Percentiles rank a stretch among this genome's conserved stretches.
phyloP scores from a whole-genome alignment of 345 rosid species.

The Citrus glauca region DNA sequence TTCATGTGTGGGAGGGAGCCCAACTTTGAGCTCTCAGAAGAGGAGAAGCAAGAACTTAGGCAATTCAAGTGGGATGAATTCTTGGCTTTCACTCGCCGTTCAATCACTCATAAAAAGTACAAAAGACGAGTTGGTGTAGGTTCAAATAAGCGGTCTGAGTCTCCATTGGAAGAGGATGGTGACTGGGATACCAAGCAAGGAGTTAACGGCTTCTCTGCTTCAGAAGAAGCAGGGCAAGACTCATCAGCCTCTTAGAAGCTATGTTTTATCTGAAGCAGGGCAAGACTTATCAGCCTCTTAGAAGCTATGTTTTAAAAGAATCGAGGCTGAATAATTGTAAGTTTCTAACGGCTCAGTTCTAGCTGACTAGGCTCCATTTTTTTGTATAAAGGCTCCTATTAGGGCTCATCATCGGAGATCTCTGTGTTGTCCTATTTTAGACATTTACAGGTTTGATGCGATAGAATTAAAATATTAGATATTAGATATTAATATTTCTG shows the following conservation, averaged over 20 bases:
- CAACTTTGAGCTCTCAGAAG: slow-evolving; percentile 76
- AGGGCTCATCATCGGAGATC: slow-evolving; percentile 27
- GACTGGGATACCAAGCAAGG: slow-evolving; percentile 48
- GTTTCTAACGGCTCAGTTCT: slow-evolving; percentile 11
- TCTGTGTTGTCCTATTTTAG: slow-evolving; percentile 3
- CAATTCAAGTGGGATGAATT: slow-evolving; percentile 86
- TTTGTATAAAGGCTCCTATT: slow-evolving; percentile 30
- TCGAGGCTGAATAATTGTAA: slow-evolving; percentile 16
- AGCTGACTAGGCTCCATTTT: slow-evolving; percentile 24
- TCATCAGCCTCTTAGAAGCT: slow-evolving; percentile 42
- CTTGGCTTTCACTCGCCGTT: slow-evolving; percentile 73
- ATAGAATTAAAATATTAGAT: slow-evolving; percentile 15
- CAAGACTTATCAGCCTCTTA: slow-evolving; percentile 47
- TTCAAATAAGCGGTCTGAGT: slow-evolving; percentile 33
- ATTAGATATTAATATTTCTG: slow-evolving; percentile 8
- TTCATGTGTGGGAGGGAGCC: slow-evolving; percentile 99
- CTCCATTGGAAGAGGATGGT: slow-evolving; percentile 22
- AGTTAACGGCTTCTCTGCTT: slow-evolving; percentile 33
- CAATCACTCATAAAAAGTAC: slow-evolving; percentile 77
- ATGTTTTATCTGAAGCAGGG: too few relatives aligned
- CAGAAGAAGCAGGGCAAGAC: slow-evolving; percentile 47
- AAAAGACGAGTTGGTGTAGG: slow-evolving; percentile 59
- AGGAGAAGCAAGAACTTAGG: slow-evolving; percentile 68
- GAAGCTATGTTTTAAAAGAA: neutral
- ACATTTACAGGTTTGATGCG: slow-evolving; percentile 13